These are phyloP conservation scores for Astragalus membranaceus DNA, from an alignment of 306 rosid species.

Conservation along the genomic window DNA sequence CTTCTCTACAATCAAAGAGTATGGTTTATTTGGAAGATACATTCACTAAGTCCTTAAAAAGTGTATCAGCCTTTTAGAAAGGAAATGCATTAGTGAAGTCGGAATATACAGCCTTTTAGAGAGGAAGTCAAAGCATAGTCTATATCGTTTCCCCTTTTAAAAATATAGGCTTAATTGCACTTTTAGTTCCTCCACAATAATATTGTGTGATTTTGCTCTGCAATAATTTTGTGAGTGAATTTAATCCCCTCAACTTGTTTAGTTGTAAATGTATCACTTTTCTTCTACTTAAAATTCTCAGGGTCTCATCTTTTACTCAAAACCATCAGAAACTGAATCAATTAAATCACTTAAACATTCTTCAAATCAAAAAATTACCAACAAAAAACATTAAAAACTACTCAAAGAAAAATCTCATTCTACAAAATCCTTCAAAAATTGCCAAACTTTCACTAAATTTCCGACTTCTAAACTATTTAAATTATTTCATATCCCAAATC, in stretches of 20 bases:
- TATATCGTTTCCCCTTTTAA: background rate
- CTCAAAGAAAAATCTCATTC: background rate
- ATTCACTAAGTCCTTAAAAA: conserved; percentile 20
- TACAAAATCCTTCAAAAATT: background rate
- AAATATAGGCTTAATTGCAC: background rate
- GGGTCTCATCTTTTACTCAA: background rate
- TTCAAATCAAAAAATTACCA: background rate
- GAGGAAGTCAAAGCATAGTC: background rate
- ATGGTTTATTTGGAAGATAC: conserved; percentile 26
- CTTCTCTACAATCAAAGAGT: conserved; percentile 59
- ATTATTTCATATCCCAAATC: background rate
- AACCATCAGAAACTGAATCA: background rate
- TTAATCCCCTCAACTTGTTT: background rate
- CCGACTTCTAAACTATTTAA: background rate
- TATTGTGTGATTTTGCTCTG: no score
- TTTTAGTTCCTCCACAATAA: background rate
- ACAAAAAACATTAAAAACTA: background rate
- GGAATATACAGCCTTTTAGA: conserved; percentile 17
- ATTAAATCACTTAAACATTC: background rate
- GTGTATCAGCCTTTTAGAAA: conserved; percentile 12
- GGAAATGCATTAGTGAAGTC: conserved; percentile 7
- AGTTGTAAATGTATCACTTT: background rate
- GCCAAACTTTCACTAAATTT: background rate
- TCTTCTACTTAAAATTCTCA: background rate
- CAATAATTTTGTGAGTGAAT: background rate